phyloP scores from a whole-genome alignment of 805 yeast species.

The Hanseniaspora lindneri region DNA sequence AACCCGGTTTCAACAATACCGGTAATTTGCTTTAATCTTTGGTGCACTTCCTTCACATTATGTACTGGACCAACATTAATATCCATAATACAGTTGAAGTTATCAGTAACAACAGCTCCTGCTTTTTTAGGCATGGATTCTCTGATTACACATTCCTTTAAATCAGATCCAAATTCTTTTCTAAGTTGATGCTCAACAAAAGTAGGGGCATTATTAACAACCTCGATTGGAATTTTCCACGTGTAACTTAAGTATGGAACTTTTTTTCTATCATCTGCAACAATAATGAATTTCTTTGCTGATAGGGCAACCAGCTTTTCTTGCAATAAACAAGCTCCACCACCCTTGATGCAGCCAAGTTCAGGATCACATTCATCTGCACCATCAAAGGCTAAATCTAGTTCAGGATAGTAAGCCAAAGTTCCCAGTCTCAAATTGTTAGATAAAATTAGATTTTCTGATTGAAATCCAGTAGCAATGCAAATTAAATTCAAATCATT shows the following conservation, averaged over 20 bases:
- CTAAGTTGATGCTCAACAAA: slow-evolving; percentile 57
- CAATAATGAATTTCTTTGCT: slow-evolving; percentile 65
- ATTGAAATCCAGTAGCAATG: slow-evolving; percentile 95
- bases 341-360: slow-evolving; percentile 88
- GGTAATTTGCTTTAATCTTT: slow-evolving; percentile 55
- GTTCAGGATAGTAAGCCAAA: slow-evolving; percentile 66
- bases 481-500: slow-evolving; percentile 46
- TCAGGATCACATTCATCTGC: slow-evolving; percentile 87
- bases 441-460: slow-evolving; percentile 68
- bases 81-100: slow-evolving; percentile 84
- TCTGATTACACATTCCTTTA: slow-evolving; percentile 64
- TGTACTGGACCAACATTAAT: slow-evolving; percentile 77
- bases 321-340: slow-evolving; percentile 95
- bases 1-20: slow-evolving; percentile 97
- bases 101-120: slow-evolving; percentile 93
- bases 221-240: slow-evolving; percentile 97
- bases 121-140: slow-evolving; percentile 88
- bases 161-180: slow-evolving; percentile 24
- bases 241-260: slow-evolving; percentile 59
- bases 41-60: slow-evolving; percentile 43
- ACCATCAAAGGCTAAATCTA: slow-evolving; percentile 95
- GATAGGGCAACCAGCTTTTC: slow-evolving; percentile 86
- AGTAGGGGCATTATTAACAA: slow-evolving; percentile 77
- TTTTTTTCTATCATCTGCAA: slow-evolving; percentile 84
- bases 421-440: slow-evolving; percentile 70